Evolutionary conservation across 495 filamentous ascomycete species (phyloP), one percentile per base, ranked within the genome.

Genomic region (Aspergillus diversus): DNA sequence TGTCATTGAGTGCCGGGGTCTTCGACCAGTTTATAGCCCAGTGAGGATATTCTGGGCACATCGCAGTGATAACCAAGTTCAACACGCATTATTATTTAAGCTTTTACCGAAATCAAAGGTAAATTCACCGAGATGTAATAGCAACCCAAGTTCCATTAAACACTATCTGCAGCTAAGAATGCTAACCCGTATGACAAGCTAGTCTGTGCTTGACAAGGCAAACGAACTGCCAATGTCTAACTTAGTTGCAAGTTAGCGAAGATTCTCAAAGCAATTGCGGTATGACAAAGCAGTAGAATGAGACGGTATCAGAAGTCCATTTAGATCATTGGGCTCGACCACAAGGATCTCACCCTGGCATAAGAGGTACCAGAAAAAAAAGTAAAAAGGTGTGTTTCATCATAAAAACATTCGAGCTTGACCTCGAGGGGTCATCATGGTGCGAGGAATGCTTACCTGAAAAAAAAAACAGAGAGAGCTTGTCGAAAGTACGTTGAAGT

Each of bases 351-450:
- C 66, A 66, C 71, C 73, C 82, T 85, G 77, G 84, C 79, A 84
- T 83, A 86, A 86, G 83, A 86, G 83, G 83, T 86, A 85, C 83
- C 83, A 86, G 83, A 86, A 85, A 84, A 73, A 69, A 77, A 70
- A 66, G 70, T 72, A 74, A 67, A 72, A 72, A 69, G 66, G 71
- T 69, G 69, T 77, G 74, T 83, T 75, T 85, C 83, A 85, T 83
- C 75, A 78, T 73, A 63, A 66, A 52, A 27, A 12, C 0, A 42
- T 9, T 49, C 47, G n/a, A 17, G n/a, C 0, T 4, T 53, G 58
- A 63, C 48, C 43, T 48, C 59, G 21, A 61, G 32, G 33, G 39
- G 42, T 32, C 33, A 54, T 16, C 34, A 8, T 27, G 59, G 57
- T 12, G 50, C 15, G n/a, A 52, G 21, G 21, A 42, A 61, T 61